phyloP scores from a whole-genome alignment of 495 filamentous ascomycete genomes.

The Amphirosellinia nigrospora region DNA sequence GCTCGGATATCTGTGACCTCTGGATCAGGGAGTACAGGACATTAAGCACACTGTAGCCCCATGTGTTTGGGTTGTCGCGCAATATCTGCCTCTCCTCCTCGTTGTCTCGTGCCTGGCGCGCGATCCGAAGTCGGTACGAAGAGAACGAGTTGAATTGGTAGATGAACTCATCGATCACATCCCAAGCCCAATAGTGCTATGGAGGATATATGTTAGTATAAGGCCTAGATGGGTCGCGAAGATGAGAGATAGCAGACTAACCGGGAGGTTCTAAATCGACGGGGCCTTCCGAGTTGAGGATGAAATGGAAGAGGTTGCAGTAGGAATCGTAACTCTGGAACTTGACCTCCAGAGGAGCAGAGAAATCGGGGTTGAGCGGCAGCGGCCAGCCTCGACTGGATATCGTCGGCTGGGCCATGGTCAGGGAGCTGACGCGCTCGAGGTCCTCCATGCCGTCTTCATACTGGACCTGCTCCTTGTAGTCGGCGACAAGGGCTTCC shows the following conservation, averaged over 20 bases:
- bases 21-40: conserved; percentile 99
- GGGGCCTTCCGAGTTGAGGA: conserved; percentile 96
- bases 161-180: conserved; percentile 99
- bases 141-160: conserved; percentile 99
- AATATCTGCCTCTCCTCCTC: conserved; percentile 89
- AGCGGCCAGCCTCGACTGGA: conserved; percentile 85
- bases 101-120: conserved; percentile 76
- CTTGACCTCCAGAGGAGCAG: conserved; percentile 91
- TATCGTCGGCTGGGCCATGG: conserved; percentile 71
- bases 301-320: conserved; percentile 98
- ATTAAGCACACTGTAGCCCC: conserved; percentile 99
- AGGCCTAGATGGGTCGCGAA: not conserved
- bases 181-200: conserved; percentile 99
- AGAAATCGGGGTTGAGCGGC: conserved; percentile 94
- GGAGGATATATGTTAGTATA: conserved; percentile 30
- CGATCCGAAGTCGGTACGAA: conserved; percentile 89
- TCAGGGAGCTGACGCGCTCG: conserved; percentile 63
- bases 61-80: conserved; percentile 95
- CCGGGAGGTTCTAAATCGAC: conserved; percentile 96
- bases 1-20: conserved; percentile 95
- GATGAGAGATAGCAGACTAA: conserved; percentile 52
- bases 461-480: conserved; percentile 91
- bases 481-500: conserved; percentile 91
- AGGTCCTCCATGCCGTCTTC: conserved; percentile 83
- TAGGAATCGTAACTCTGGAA: conserved; percentile 99